phyloP scores from a whole-genome alignment of 2,329 filamentous ascomycete species.

The Cercospora sojina region DNA sequence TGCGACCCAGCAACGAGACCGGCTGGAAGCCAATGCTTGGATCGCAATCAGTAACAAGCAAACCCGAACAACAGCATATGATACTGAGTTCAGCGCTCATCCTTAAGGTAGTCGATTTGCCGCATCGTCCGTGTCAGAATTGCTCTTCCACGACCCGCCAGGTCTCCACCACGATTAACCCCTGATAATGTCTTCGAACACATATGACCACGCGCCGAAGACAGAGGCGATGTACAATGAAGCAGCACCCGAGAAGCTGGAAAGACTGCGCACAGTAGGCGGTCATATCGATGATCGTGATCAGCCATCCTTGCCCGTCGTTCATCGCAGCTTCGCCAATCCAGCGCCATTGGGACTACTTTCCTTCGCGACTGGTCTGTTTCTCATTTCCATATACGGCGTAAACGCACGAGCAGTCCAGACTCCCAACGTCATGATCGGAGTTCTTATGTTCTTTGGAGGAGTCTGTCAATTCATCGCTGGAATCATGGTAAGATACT shows the following conservation, averaged over 20 bases:
- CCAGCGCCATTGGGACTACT: slow-evolving; percentile 10
- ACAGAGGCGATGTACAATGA: not conserved
- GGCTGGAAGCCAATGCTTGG: not conserved
- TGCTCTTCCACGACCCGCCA: too few species aligned
- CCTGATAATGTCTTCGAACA: too few species aligned
- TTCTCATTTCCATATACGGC: slow-evolving; percentile 2
- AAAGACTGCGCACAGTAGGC: not conserved
- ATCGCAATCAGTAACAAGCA: not conserved
- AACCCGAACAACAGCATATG: too few species aligned
- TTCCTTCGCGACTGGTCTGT: slow-evolving; percentile 5
- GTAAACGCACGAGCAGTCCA: not conserved
- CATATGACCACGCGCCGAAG: not conserved
- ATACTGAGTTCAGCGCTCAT: too few species aligned
- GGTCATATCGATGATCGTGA: slow-evolving; percentile 1
- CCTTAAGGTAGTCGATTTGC: too few species aligned
- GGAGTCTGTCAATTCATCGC: slow-evolving; percentile 9
- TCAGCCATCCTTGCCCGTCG: not conserved
- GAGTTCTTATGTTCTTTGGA: slow-evolving; percentile 6
- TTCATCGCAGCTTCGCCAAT: slow-evolving; percentile 2
- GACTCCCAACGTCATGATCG: not conserved
- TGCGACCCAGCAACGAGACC: not conserved
- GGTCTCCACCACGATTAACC: too few species aligned
- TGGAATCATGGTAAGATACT: not conserved
- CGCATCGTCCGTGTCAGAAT: too few species aligned
- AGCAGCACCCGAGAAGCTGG: not conserved